A percentile compares a stretch with the other conserved stretches of the same genome.
These are phyloP conservation scores for Patellaria atrata DNA, from an alignment of 495 filamentous ascomycete species.

Conservation along the genomic window DNA sequence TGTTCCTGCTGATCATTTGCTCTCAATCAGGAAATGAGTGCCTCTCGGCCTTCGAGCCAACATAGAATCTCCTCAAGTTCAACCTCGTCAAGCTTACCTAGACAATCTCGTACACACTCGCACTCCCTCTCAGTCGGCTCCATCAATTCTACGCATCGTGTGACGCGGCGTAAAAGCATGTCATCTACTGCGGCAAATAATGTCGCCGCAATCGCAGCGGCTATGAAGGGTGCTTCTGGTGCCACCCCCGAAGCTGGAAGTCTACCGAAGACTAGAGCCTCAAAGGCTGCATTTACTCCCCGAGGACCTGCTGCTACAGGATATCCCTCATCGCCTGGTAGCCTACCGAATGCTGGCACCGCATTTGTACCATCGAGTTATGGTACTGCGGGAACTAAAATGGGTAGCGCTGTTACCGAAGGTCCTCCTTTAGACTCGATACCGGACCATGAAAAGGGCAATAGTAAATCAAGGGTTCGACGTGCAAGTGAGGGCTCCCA, in stretches of 20 bases:
- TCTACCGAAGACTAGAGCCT: conserved; percentile 27
- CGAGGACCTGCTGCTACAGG: conserved; percentile 15
- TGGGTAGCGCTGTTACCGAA: conserved; percentile 33
- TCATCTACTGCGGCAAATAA: conserved; percentile 61
- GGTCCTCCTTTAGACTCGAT: conserved; percentile 27
- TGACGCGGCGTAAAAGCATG: conserved; percentile 88
- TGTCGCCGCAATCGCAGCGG: conserved; percentile 59
- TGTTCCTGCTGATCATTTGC: too few relatives aligned
- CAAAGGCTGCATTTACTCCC: conserved; percentile 19
- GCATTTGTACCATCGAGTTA: conserved; percentile 19
- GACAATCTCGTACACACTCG: conserved; percentile 57
- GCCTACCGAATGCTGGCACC: conserved; percentile 24
- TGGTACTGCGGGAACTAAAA: conserved; percentile 12
- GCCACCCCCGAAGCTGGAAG: conserved; percentile 34
- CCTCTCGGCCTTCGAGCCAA: conserved; percentile 27
- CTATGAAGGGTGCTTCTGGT: conserved; percentile 36
- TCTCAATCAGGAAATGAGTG: too few relatives aligned
- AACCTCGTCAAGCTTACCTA: conserved; percentile 23
- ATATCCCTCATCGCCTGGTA: conserved; percentile 24
- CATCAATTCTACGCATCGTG: conserved; percentile 65
- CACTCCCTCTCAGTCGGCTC: conserved; percentile 69
- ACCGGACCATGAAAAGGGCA: conserved; percentile 22
- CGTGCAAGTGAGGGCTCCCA: conserved; percentile 79
- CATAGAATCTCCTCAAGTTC: conserved; percentile 28
- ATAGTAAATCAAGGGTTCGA: conserved; percentile 53